A percentile compares a stretch with the other conserved stretches of the same genome.
Evolutionary conservation across 495 filamentous ascomycete genomes (phyloP).

Genomic region (Parathielavia appendiculata): DNA sequence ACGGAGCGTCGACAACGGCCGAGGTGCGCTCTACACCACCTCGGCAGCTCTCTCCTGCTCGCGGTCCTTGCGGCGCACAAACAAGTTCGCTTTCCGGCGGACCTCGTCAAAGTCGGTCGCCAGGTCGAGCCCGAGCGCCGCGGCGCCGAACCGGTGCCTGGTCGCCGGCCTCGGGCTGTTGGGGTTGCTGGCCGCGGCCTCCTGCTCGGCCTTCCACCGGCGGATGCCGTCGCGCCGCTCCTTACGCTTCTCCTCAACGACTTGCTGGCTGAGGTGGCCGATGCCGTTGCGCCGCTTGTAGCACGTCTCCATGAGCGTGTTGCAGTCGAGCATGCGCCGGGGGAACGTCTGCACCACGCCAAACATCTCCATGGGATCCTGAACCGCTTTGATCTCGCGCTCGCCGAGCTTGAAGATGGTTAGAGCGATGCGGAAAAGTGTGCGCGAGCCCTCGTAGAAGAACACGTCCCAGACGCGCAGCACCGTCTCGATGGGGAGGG

Average conservation of each 20-base stretch:
- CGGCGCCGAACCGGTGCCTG: slow-evolving; percentile 8
- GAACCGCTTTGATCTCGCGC: slow-evolving; percentile 68
- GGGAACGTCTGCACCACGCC: slow-evolving; percentile 92
- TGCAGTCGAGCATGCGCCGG: slow-evolving; percentile 72
- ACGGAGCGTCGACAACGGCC: slow-evolving; percentile 24
- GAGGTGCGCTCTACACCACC: slow-evolving; percentile 29
- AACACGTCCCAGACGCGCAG: slow-evolving; percentile 93
- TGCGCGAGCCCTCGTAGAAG: slow-evolving; percentile 93
- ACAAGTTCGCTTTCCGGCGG: slow-evolving; percentile 39
- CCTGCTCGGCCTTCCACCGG: slow-evolving; percentile 40
- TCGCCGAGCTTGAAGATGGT: slow-evolving; percentile 92
- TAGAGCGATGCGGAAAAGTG: slow-evolving; percentile 88
- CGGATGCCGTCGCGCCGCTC: slow-evolving; percentile 50
- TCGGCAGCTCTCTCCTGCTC: slow-evolving; percentile 30
- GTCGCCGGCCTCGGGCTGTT: slow-evolving; percentile 14
- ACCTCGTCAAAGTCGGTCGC: slow-evolving; percentile 28
- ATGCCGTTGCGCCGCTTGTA: slow-evolving; percentile 77
- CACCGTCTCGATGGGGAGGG: slow-evolving; percentile 81
- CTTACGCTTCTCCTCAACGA: slow-evolving; percentile 55
- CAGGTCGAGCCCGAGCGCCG: slow-evolving; percentile 27
- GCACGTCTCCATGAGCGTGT: slow-evolving; percentile 72
- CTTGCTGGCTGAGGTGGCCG: slow-evolving; percentile 67
- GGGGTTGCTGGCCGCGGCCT: slow-evolving; percentile 26
- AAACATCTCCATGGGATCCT: slow-evolving; percentile 93
- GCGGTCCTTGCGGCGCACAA: slow-evolving; percentile 33